Base-by-base conservation (phyloP, 2,329 filamentous ascomycete genomes). In the Septoria linicola region DNA sequence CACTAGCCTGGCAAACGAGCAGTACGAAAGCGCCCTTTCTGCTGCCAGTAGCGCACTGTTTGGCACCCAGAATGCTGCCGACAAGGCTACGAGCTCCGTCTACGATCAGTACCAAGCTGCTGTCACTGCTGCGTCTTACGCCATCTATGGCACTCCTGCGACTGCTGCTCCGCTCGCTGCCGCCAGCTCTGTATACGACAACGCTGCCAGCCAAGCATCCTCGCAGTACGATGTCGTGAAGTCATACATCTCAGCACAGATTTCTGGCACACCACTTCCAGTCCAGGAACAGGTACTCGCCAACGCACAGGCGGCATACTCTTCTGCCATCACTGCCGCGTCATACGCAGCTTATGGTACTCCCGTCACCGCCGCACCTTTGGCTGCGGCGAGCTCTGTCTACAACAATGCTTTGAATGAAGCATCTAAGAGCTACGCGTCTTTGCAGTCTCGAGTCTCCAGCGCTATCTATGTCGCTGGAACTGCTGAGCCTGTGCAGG, bases 181-280 rank as follows among this genome's bases (percentile, higher is more conserved):
- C 53, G 76, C 77, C 5, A 72, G 66, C 59, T 72, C 72, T 8
- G 80, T 79, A 6, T 90, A 89, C 67, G 80, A 78, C 7, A 78
- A 79, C 19, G 87, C 87, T 16, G 69, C 87, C 8, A 80, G 79
- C 36, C 74, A 78, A 34, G 88, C 87, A 3, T 81, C 82, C n/a
- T 76, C 81, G 34, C 83, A 85, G 47, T 88, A 88, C 60, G 78
- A 79, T 0, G 81, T 81, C 17, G 87, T 86, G 8, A 81, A 83
- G 61, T 85, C 85, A 1, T 76, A 81, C 20, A 75, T 87, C 1
- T 88, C 85, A 1, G 79, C 76, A 3, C 80, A 88, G 61, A 78
- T 89, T 32, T 82, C 80, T 21, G 86, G 85, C 25, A 83, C 83
- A 19, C 81, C 85, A 1, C 80, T 86, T 63, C 86, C 87, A 6